Base-by-base conservation (phyloP, 2,329 filamentous ascomycete species). In the Rutstroemia sp. region DNA sequence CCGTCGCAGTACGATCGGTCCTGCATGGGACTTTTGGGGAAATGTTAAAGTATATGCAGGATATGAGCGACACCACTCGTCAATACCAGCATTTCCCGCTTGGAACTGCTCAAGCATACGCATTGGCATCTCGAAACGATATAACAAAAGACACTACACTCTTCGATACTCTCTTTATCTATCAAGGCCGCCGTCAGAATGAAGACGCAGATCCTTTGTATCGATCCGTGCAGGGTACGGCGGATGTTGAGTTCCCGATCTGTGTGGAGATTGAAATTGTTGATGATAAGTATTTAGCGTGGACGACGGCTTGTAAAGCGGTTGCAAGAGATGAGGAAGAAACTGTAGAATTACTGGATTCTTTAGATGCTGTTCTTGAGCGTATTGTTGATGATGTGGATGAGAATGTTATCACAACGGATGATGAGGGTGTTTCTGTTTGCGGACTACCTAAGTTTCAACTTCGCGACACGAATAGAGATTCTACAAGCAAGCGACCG, bases 1-100 rank as follows among this genome's bases (percentile, higher is more conserved):
- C 92, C 0, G 84, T 96, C 0, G 81, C 87, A 0, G 76, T 95
- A 7, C 79, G 91, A 10, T 80, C 80, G 1, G 77, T 92, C 2
- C 69, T 96, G 2, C 87, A 94, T 63, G 89, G 89, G 1, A 83
- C 78, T 0, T 72, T 80, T 0, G 61, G 69, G 0, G 78, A 84
- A 0, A 84, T 95, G 72, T 72, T 96, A 27, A 76, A 75, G 12
- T 88, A 92, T 65, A 77, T 91, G 61, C 90, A 96, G 66, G 79
- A 84, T 2, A 86, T 81, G 58, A 80, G 88, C 70, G 75, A 78
- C 1, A 78, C 78, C 23, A 79, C 90, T 30, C 75, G 82, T n/a
- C 79, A 85, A 58, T 82, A 86, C 66, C 89, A 95, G 68, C 82
- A 89, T 58, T 90, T 87, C 52, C 87, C 92, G 0, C 76, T 96